Conservation (phyloP, 2,329 filamentous ascomycete species). For the Dactylonectria macrodidyma region DNA sequence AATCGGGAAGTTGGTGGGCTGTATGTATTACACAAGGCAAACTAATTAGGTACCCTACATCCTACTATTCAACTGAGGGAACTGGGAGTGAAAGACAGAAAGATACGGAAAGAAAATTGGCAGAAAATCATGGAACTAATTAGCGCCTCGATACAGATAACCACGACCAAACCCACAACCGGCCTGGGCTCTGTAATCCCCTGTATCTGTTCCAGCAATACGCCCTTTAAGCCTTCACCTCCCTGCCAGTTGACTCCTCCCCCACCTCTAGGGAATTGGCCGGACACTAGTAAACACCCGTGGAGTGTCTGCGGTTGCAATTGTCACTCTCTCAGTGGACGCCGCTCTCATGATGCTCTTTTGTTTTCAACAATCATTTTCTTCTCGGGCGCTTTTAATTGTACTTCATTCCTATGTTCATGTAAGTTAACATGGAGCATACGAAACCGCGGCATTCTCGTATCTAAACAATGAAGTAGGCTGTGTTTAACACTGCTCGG, state of each 20-base stretch:
- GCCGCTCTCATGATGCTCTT: not conserved
- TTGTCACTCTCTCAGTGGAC: slow-evolving; percentile 6
- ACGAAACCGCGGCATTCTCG: not conserved
- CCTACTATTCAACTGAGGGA: not conserved
- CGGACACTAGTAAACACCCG: slow-evolving; percentile 7
- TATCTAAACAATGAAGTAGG: not conserved
- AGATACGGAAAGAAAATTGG: too few species aligned
- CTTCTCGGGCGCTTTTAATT: not conserved
- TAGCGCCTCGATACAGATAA: not conserved
- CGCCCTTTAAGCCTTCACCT: slow-evolving; percentile 1
- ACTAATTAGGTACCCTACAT: too few species aligned
- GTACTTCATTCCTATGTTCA: not conserved
- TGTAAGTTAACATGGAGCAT: too few species aligned
- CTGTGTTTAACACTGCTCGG: not conserved
- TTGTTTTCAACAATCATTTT: not conserved
- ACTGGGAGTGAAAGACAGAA: not conserved
- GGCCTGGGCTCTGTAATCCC: not conserved
- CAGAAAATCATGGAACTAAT: not conserved
- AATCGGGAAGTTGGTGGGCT: not conserved
- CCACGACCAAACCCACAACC: not conserved
- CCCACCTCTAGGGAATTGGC: slow-evolving; percentile 15
- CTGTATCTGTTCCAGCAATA: not conserved
- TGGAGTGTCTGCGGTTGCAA: not conserved
- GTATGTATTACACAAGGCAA: too few species aligned
- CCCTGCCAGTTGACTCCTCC: not conserved